Evolutionary conservation across 2,329 filamentous ascomycete genomes (phyloP).

Genomic region (Curvularia verruculosa): DNA sequence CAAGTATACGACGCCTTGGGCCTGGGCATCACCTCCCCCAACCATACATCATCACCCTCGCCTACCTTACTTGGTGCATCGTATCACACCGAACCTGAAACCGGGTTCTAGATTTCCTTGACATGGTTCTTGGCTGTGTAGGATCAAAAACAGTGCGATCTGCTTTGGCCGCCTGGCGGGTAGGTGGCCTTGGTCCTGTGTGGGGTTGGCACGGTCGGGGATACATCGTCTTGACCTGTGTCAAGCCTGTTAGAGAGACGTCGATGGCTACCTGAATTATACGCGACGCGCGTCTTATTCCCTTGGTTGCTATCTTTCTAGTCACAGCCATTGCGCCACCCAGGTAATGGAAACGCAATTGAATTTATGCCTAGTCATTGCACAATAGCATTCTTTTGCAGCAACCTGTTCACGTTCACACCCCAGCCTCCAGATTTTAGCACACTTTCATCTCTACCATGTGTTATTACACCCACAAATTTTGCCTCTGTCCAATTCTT

Average conservation of each 20-base stretch:
- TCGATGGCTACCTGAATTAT: constrained; percentile 21
- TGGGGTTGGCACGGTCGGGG: constrained; percentile 16
- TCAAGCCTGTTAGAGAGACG: constrained; percentile 30
- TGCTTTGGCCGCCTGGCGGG: constrained; percentile 10
- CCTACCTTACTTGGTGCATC: constrained; percentile 12
- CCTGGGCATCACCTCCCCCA: neutral
- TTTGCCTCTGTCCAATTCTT: neutral
- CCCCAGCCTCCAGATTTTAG: neutral
- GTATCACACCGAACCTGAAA: constrained; percentile 34
- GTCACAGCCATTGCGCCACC: neutral
- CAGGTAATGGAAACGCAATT: neutral
- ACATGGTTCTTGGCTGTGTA: neutral
- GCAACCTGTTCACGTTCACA: neutral
- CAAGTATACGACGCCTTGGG: neutral
- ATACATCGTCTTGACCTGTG: constrained; percentile 28
- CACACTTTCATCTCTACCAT: neutral
- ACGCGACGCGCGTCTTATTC: constrained; percentile 21
- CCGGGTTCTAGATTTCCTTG: constrained; percentile 31
- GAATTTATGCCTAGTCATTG: neutral
- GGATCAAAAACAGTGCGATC: constrained; percentile 12
- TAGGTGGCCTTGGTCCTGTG: constrained; percentile 22
- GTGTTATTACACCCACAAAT: neutral
- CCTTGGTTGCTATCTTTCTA: too few relatives aligned
- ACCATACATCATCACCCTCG: neutral
- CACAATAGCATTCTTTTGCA: neutral